Evolutionary conservation across 169 alveolate species (phyloP).

Genomic region (Plasmodium gaboni): DNA sequence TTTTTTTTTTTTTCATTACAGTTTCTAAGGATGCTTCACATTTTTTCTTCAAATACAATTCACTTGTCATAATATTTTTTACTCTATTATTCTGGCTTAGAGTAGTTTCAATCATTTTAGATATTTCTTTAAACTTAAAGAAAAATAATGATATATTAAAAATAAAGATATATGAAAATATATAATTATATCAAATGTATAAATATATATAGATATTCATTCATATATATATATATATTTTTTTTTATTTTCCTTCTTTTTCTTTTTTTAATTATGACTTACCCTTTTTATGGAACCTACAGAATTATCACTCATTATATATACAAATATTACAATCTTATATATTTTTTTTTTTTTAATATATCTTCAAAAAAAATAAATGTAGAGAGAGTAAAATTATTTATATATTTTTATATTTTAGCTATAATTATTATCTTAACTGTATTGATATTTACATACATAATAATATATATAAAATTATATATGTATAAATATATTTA

Average conservation of each 20-base stretch:
- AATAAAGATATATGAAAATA: background rate
- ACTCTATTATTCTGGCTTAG: slow-evolving; percentile 44
- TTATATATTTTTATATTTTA: too few relatives aligned
- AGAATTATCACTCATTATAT: slow-evolving; percentile 32
- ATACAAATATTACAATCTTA: background rate
- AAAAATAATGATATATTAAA: background rate
- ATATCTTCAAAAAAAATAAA: too few relatives aligned
- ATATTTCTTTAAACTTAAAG: slow-evolving; percentile 51
- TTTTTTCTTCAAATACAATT: slow-evolving; percentile 46
- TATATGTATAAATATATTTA: too few relatives aligned
- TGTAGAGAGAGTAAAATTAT: too few relatives aligned
- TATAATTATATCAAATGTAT: too few relatives aligned
- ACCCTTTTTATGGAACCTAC: slow-evolving; percentile 39
- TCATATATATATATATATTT: background rate
- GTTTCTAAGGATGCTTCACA: slow-evolving; percentile 61
- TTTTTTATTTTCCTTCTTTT: too few relatives aligned
- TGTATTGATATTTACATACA: too few relatives aligned
- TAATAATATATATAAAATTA: too few relatives aligned
- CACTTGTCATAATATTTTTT: slow-evolving; percentile 36
- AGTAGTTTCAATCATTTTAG: slow-evolving; percentile 50
- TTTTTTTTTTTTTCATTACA: slow-evolving; percentile 1
- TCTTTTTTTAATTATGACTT: background rate
- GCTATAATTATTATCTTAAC: too few relatives aligned
- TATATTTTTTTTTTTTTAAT: too few relatives aligned
- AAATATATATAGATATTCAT: background rate